phyloP scores from a whole-genome alignment of 2,329 filamentous ascomycete genomes.

The Xylaria sp. region DNA sequence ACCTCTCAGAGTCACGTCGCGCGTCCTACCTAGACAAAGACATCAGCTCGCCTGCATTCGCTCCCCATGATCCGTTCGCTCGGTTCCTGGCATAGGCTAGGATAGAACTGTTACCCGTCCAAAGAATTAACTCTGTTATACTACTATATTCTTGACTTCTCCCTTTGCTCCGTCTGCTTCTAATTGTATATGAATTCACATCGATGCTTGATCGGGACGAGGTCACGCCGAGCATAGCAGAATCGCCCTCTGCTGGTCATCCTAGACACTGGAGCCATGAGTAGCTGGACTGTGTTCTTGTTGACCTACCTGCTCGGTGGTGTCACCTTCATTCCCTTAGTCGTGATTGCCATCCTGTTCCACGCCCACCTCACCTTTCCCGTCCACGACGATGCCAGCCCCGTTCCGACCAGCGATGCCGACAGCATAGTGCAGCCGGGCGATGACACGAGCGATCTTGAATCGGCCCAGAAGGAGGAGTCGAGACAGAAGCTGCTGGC shows the following conservation, averaged over 20 bases:
- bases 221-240: slow-evolving; percentile 42
- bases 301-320: slow-evolving; percentile 86
- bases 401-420: slow-evolving; percentile 48
- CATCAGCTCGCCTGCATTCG: background rate
- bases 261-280: slow-evolving; percentile 56
- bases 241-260: slow-evolving; percentile 41
- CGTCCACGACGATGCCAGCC: slow-evolving; percentile 56
- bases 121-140: background rate
- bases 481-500: slow-evolving; percentile 65
- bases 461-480: slow-evolving; percentile 71
- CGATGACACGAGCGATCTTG: slow-evolving; percentile 74
- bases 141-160: slow-evolving; percentile 3
- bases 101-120: background rate
- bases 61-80: background rate
- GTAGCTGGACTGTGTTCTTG: slow-evolving; percentile 68
- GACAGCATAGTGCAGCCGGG: slow-evolving; percentile 65
- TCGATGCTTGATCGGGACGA: slow-evolving; percentile 44
- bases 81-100: slow-evolving; percentile 1
- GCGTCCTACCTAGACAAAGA: background rate
- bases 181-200: slow-evolving; percentile 25
- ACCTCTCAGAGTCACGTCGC: slow-evolving; percentile 12
- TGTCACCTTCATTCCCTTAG: slow-evolving; percentile 84
- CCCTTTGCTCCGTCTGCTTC: background rate
- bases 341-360: slow-evolving; percentile 69
- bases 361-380: slow-evolving; percentile 78